These are phyloP conservation scores for Collybia nuda DNA, from an alignment of 768 basidiomycete species.

Conservation along the genomic window DNA sequence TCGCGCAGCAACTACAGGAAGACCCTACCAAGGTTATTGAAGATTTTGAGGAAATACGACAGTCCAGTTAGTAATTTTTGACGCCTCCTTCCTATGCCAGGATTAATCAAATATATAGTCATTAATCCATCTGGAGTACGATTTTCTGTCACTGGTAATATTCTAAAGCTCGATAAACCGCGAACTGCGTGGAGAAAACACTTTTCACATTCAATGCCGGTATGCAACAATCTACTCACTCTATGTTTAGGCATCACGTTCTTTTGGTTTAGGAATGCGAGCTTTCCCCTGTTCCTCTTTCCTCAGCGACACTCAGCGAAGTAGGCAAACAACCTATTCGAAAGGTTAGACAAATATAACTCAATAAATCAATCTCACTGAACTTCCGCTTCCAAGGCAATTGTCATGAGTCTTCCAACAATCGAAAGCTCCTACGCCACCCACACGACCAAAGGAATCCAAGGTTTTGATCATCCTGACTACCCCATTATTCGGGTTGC, in stretches of 20 bases:
- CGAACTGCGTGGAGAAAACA: constrained; percentile 72
- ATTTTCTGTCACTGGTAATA: constrained; percentile 88
- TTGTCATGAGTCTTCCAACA: constrained; percentile 86
- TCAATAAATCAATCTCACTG: constrained; percentile 6
- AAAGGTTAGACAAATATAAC: constrained; percentile 47
- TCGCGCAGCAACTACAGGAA: constrained; percentile 71
- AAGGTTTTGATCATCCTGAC: constrained; percentile 80
- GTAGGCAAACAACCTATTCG: constrained; percentile 72
- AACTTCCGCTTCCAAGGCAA: constrained; percentile 47
- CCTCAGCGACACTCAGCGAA: constrained; percentile 67
- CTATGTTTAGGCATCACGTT: neutral
- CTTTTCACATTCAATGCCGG: constrained; percentile 62
- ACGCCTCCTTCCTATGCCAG: neutral
- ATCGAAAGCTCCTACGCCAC: constrained; percentile 91
- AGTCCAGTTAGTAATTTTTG: constrained; percentile 47
- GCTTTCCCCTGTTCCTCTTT: constrained; percentile 66
- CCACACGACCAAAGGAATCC: constrained; percentile 76
- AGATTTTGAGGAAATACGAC: constrained; percentile 75
- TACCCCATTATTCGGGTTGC: constrained; percentile 86
- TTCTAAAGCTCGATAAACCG: constrained; percentile 69
- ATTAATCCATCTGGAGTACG: constrained; percentile 81
- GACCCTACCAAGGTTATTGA: constrained; percentile 69
- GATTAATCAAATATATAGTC: constrained; percentile 45
- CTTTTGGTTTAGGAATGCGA: constrained; percentile 39
- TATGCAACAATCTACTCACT: constrained; percentile 26